phyloP scores from a whole-genome alignment of 2,329 filamentous ascomycete genomes.

The Aspergillus sp. region DNA sequence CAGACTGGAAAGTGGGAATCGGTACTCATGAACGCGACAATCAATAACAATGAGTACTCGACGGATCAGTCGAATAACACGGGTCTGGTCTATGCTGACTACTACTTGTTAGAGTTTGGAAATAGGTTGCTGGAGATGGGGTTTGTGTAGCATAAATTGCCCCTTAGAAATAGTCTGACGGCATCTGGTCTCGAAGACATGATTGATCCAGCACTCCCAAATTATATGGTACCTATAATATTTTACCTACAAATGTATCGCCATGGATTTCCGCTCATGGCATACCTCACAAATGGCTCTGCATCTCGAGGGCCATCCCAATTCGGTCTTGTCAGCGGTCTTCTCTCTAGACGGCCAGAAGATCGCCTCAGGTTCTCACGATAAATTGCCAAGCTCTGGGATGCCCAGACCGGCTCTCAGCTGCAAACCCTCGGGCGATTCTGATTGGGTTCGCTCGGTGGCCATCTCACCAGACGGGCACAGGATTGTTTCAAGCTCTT shows the following conservation, averaged over 20 bases:
- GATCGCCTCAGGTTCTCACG: neutral
- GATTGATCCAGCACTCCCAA: no score
- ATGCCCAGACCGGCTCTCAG: neutral
- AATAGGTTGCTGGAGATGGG: conserved; percentile 21
- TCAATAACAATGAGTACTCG: conserved; percentile 44
- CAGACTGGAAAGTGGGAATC: conserved; percentile 9
- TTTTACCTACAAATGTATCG: no score
- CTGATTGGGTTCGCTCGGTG: neutral
- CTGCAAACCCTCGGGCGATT: neutral
- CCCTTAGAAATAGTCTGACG: no score
- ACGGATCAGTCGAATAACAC: conserved; percentile 40
- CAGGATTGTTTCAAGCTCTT: neutral
- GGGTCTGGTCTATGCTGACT: conserved; percentile 46
- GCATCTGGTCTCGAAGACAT: no score
- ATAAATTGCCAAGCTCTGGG: neutral
- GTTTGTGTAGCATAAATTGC: no score
- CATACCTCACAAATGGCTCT: no score
- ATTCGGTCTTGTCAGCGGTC: neutral
- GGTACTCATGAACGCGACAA: conserved; percentile 47
- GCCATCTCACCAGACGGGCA: neutral
- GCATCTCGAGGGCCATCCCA: neutral
- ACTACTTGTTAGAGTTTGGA: conserved; percentile 43
- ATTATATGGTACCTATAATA: no score
- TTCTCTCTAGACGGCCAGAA: neutral
- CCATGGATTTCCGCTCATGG: no score